Evolutionary conservation across 257 asterid species (phyloP).

Genomic region (Nicotiana undulata): DNA sequence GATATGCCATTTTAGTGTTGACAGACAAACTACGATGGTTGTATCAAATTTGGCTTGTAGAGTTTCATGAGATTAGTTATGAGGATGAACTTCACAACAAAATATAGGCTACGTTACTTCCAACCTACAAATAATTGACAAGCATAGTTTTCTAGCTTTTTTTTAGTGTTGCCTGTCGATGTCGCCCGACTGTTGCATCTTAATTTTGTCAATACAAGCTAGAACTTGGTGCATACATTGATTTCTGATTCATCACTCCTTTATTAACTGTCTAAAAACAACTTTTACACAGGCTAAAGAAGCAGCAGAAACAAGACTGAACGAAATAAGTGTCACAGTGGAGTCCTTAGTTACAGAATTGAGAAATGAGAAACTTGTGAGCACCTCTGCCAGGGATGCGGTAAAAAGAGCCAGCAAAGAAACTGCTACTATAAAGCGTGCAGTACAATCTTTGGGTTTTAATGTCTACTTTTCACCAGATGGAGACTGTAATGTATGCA

Average conservation of each 20-base stretch:
- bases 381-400: constrained; percentile 62
- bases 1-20: neutral
- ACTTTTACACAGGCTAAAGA: constrained; percentile 62
- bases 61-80: neutral
- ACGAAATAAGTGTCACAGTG: constrained; percentile 32
- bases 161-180: neutral
- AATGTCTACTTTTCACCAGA: constrained; percentile 67
- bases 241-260: neutral
- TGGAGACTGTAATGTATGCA: constrained; percentile 66
- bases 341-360: constrained; percentile 61
- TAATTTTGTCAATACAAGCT: neutral
- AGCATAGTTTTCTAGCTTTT: neutral
- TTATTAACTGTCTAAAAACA: neutral
- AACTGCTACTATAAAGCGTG: constrained; percentile 65
- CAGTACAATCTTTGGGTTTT: constrained; percentile 79
- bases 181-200: neutral
- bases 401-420: constrained; percentile 67
- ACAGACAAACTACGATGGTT: neutral
- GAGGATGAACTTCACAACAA: neutral
- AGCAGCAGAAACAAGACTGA: constrained; percentile 53
- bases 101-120: neutral
- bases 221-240: neutral
- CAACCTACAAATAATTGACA: neutral
- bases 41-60: neutral
- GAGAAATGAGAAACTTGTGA: constrained; percentile 56